phyloP scores from a whole-genome alignment of 345 rosid genomes.

The Syzygium aqueum region DNA sequence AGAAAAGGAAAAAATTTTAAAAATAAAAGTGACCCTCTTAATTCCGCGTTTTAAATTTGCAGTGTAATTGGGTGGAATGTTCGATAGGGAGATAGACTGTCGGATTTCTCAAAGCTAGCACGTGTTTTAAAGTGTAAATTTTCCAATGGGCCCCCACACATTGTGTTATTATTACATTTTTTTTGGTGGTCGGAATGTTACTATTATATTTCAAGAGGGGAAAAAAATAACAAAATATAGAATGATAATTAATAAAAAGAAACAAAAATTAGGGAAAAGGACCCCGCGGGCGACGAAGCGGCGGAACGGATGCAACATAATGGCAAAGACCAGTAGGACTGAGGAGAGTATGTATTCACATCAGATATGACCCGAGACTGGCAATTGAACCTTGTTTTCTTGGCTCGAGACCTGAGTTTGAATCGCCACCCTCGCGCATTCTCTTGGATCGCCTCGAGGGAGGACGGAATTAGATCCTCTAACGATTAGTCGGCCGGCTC shows the following conservation, averaged over 20 bases:
- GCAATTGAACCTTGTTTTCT: neutral
- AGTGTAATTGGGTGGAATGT: neutral
- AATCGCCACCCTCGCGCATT: neutral
- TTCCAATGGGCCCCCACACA: neutral
- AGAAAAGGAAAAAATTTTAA: too few relatives aligned
- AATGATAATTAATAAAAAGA: neutral
- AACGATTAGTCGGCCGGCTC: neutral
- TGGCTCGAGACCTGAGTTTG: neutral
- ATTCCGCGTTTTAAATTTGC: too few relatives aligned
- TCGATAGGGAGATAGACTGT: neutral
- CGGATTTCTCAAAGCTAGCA: neutral
- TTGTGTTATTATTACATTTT: neutral
- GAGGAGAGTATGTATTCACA: neutral
- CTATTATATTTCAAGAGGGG: neutral
- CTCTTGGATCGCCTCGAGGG: neutral
- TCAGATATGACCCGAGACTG: neutral
- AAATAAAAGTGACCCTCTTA: too few relatives aligned
- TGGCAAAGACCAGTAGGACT: neutral
- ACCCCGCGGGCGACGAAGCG: neutral
- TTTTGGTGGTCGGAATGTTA: neutral
- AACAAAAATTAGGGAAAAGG: neutral
- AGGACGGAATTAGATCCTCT: neutral
- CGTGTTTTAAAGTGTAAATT: neutral
- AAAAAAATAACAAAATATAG: neutral
- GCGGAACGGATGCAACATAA: neutral